Evolutionary conservation across 176 grass and related monocot genomes (phyloP).

Genomic region (Cenchrus fungigraminus): DNA sequence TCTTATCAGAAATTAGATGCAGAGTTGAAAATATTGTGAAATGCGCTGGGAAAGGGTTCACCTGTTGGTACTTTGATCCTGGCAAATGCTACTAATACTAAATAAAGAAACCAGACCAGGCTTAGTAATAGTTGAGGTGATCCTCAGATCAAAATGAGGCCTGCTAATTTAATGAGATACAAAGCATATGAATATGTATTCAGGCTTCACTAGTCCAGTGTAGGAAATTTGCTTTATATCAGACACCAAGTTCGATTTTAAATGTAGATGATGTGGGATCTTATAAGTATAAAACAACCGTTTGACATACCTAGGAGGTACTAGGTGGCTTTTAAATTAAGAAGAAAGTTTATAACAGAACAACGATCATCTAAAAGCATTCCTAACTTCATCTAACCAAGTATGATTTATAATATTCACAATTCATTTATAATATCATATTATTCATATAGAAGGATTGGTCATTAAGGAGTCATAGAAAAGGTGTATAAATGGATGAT

Average conservation of each 20-base stretch:
- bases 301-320: background rate
- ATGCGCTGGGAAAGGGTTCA: constrained; percentile 20
- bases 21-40: background rate
- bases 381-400: background rate
- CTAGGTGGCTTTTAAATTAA: background rate
- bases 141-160: background rate
- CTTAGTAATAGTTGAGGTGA: constrained; percentile 2
- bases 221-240: background rate
- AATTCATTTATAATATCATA: constrained; percentile 13
- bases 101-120: background rate
- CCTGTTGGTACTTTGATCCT: background rate
- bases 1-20: background rate
- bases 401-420: background rate
- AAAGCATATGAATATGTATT: background rate
- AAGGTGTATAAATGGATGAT: background rate
- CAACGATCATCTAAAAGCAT: constrained; percentile 1
- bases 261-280: background rate
- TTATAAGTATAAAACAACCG: constrained; percentile 2
- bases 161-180: background rate
- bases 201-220: background rate
- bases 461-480: background rate
- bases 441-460: constrained; percentile 5
- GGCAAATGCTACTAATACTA: background rate
- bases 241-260: background rate
- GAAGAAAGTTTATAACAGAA: background rate